Base-by-base conservation (phyloP, 1,139 yeast genomes). In the Lodderomyces theae region DNA sequence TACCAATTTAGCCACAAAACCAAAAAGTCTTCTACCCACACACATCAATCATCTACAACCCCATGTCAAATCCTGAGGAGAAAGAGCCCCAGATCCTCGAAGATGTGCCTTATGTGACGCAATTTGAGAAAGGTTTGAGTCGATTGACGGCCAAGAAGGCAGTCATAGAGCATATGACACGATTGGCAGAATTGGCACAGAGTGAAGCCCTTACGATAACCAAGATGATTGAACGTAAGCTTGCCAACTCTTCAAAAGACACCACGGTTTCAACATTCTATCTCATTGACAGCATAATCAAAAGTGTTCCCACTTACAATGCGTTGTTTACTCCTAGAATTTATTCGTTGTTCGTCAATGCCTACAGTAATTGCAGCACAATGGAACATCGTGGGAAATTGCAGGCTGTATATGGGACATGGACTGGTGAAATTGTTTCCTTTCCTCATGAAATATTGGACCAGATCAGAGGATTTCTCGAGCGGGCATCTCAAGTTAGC, bases 91-190 rank as follows among this genome's bases (percentile, higher is more conserved):
- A 7, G 18, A 15, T 8, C 10, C 13, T 10, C 8, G 4, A 28
- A 4, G 7, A 28, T 15, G 31, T 28, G 6, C 12, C 31, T 3
- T 28, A 16, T 31, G 9, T 18, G 24, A 24, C 13, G n/a, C 15
- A 16, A 44, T 68, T 56, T 49, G 58, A 56, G 45, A 58, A 57
- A 41, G 61, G 62, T 30, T 61, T 70, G 35, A 50, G 52, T 29
- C 60, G 64, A 35, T 60, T 70, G 26, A 68, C 74, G 45, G 66
- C 68, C 43, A 65, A 72, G 18, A 50, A 71, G 39, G 66, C 70
- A 3, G 56, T 69, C 26, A 69, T 72, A 29, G 61, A 64, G 25
- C 72, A 68, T 42, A 56, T 72, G 38, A 69, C 77, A 15, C 51
- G 60, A 15, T 51, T 68, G 25, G 74, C 76, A 1, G 72, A 66